phyloP scores from a whole-genome alignment of 179 eudicot genomes.

The Patellifolia procumbens region DNA sequence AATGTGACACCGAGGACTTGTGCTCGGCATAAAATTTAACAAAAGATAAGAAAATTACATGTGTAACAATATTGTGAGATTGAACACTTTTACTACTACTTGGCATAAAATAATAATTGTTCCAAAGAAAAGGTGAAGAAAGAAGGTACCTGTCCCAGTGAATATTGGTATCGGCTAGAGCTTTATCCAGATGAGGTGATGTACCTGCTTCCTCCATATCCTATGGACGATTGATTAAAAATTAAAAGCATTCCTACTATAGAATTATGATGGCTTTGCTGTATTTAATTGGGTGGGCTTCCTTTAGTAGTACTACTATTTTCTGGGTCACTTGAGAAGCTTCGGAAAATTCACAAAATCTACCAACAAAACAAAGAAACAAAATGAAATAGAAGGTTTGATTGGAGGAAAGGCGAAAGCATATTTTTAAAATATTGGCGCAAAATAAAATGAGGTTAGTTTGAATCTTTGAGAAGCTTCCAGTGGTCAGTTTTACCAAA shows the following conservation, averaged over 20 bases:
- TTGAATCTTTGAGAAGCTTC: neutral
- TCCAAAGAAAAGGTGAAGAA: neutral
- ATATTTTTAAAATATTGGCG: neutral
- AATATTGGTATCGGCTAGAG: conserved; percentile 66
- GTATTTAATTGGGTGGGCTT: neutral
- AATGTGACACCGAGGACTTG: too few relatives aligned
- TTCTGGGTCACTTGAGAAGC: neutral
- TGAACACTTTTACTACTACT: too few relatives aligned
- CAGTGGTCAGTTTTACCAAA: neutral
- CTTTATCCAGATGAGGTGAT: conserved; percentile 35
- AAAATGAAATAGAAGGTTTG: neutral
- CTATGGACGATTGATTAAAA: too few relatives aligned
- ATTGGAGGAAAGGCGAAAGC: neutral
- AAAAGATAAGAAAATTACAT: too few relatives aligned
- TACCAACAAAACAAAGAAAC: neutral
- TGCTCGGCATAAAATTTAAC: too few relatives aligned
- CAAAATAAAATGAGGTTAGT: neutral
- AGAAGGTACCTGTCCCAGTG: conserved; percentile 57
- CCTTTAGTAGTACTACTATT: neutral
- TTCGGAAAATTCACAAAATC: neutral
- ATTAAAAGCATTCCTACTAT: too few relatives aligned
- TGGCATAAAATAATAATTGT: too few relatives aligned
- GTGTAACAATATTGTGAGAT: too few relatives aligned
- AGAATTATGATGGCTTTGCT: neutral
- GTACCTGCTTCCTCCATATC: conserved; percentile 34